Percentiles rank a stretch among this genome's conserved stretches.
These are phyloP conservation scores for Heimioporus retisporus DNA, from an alignment of 1,284 basidiomycete genomes.

Conservation along the genomic window DNA sequence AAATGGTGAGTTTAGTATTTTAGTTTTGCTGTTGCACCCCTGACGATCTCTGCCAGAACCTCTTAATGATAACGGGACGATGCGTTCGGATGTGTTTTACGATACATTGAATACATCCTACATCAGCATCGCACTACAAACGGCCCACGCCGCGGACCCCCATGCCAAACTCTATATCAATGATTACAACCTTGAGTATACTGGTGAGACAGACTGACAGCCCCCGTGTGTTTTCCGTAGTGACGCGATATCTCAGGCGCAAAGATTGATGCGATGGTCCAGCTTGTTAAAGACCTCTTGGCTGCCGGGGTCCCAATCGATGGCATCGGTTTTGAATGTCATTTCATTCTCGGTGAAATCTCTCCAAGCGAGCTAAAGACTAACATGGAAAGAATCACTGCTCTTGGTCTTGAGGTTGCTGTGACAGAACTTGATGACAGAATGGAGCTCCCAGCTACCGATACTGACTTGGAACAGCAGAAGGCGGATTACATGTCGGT, in stretches of 20 bases:
- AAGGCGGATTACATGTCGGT: slow-evolving; percentile 36
- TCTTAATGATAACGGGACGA: slow-evolving; percentile 25
- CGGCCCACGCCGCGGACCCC: slow-evolving; percentile 27
- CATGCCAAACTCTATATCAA: slow-evolving; percentile 32
- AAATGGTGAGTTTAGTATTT: slow-evolving; percentile 24
- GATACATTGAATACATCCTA: slow-evolving; percentile 22
- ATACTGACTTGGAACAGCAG: slow-evolving; percentile 58
- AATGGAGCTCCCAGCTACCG: slow-evolving; percentile 60
- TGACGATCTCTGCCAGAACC: slow-evolving; percentile 19
- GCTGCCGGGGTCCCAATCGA: slow-evolving; percentile 21
- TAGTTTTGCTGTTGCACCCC: background rate
- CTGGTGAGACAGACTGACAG: slow-evolving; percentile 7
- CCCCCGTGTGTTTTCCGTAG: background rate
- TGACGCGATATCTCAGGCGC: slow-evolving; percentile 6
- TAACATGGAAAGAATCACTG: slow-evolving; percentile 57
- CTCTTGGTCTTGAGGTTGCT: slow-evolving; percentile 63
- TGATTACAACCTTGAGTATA: slow-evolving; percentile 29
- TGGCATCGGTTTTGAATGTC: slow-evolving; percentile 41
- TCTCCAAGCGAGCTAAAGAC: slow-evolving; percentile 48
- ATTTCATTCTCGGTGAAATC: slow-evolving; percentile 61
- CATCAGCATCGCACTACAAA: slow-evolving; percentile 26
- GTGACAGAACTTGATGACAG: slow-evolving; percentile 67
- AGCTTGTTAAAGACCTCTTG: slow-evolving; percentile 26
- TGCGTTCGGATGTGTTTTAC: slow-evolving; percentile 27
- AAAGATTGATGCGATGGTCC: slow-evolving; percentile 35